Evolutionary conservation across 371 early-diverging fungal species (phyloP), one percentile per base, ranked within the genome.

Genomic region (Rhizopus delemar): DNA sequence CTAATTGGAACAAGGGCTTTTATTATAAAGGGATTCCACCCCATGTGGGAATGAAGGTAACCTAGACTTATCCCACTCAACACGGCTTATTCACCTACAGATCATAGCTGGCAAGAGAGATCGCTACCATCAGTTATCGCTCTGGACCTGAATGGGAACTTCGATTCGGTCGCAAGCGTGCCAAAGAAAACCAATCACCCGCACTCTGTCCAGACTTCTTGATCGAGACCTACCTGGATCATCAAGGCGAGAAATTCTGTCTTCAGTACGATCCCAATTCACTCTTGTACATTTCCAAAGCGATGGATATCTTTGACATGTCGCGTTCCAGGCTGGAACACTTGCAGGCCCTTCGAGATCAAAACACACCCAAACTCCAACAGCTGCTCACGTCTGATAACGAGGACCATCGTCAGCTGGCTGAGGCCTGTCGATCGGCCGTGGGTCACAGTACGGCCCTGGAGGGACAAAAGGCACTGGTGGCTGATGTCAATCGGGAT

Each of bases 281-380:
- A 1, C 73, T 96, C 12, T 68, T 97, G 4, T 97, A 95, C 66
- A 88, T 97, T 34, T 93, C 94, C 50, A 96, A 96, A 69, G 96
- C 97, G 33, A 96, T 96, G 97, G 98, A 97, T 66, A 85, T 96
- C 85, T 97, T 96, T 78, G 96, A 97, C 72, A 87, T 97, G 81
- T 88, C 89, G 15, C 69, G 70, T 2, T 82, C 87, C 5, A 66
- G 77, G 31, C 66, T 80, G 0, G 66, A 72, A 8, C 70, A 74
- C 41, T 70, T 90, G 1, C 61, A 59, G 1, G 36, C 66, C 3
- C 82, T 82, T 51, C 77, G 89, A 41, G 64, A 74, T 22, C 61
- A 62, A 5, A 82, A 79, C 51, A 52, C 48, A 5, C 60, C 61
- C 15, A 73, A 71, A 33, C 33, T 75, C 3, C 70, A 75, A 45